A percentile compares a stretch with the other conserved stretches of the same genome.
Conservation (phyloP, 495 filamentous ascomycete genomes). For the Rusavskia elegans region DNA sequence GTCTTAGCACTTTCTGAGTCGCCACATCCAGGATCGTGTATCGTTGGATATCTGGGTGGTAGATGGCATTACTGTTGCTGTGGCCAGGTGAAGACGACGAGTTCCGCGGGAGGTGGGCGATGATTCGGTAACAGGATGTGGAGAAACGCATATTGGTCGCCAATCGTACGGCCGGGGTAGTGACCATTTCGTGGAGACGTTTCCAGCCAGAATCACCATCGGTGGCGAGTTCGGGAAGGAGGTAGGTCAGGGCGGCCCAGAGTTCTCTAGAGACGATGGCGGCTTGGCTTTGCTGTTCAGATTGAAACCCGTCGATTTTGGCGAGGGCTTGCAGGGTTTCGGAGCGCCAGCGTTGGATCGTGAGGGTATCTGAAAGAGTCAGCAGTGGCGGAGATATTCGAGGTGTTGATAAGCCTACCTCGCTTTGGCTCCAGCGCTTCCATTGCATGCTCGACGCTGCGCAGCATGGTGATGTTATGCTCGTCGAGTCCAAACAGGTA, state of each 20-base stretch:
- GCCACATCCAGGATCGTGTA: slow-evolving; percentile 6
- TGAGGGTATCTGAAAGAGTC: slow-evolving; percentile 4
- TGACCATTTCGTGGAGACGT: slow-evolving; percentile 6
- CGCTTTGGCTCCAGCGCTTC: slow-evolving; percentile 7
- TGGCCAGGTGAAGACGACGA: not conserved
- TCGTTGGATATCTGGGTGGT: slow-evolving; percentile 4
- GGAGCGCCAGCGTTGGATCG: slow-evolving; percentile 8
- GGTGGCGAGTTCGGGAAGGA: not conserved
- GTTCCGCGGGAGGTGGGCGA: slow-evolving; percentile 1
- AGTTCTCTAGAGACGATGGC: slow-evolving; percentile 2
- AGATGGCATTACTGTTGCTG: not conserved
- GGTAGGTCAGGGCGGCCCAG: slow-evolving; percentile 1
- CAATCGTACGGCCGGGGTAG: slow-evolving; percentile 3
- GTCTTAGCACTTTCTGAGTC: slow-evolving; percentile 8
- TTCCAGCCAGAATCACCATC: not conserved
- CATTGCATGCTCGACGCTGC: slow-evolving; percentile 10
- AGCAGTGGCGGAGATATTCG: not conserved
- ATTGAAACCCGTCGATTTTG: slow-evolving; percentile 4
- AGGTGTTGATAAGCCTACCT: not conserved
- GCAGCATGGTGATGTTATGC: slow-evolving; percentile 1
- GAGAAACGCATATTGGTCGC: slow-evolving; percentile 7
- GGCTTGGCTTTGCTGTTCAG: slow-evolving; percentile 6
- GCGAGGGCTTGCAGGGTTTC: slow-evolving; percentile 10
- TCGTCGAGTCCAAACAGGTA: slow-evolving; percentile 13
- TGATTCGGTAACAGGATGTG: slow-evolving; percentile 6